Conservation (phyloP, 495 filamentous ascomycete species). For the Pseudomonodictys pantanalensis region DNA sequence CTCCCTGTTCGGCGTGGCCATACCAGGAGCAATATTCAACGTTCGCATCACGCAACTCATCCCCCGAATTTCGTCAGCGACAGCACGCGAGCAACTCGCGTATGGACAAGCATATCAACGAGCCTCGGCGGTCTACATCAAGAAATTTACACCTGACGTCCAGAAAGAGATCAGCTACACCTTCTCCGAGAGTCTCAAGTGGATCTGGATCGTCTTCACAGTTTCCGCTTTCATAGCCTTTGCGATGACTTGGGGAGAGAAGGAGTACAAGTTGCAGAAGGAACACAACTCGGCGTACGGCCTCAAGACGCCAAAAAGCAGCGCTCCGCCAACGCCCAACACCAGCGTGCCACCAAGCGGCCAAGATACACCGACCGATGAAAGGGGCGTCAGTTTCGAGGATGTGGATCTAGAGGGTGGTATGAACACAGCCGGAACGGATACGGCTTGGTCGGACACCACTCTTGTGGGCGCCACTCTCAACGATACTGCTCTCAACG, state of each 20-base stretch:
- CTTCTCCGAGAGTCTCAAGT: slow-evolving; percentile 18
- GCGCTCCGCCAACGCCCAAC: neutral
- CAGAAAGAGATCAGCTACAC: slow-evolving; percentile 1
- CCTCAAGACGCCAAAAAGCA: slow-evolving; percentile 10
- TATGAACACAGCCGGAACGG: no score
- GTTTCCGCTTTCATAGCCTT: slow-evolving; percentile 1
- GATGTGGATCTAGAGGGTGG: no score
- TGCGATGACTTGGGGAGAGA: slow-evolving; percentile 12
- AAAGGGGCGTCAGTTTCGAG: no score
- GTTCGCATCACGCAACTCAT: slow-evolving; percentile 1
- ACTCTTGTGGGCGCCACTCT: no score
- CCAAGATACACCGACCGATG: no score
- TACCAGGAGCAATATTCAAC: slow-evolving; percentile 54
- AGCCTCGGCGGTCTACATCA: slow-evolving; percentile 10
- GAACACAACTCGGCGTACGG: slow-evolving; percentile 15
- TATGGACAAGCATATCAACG: slow-evolving; percentile 22
- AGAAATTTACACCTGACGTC: slow-evolving; percentile 1
- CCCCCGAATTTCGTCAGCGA: neutral
- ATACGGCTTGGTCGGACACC: no score
- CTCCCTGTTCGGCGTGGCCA: slow-evolving; percentile 60
- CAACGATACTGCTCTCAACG: no score
- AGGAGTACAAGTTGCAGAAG: slow-evolving; percentile 21
- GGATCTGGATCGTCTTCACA: slow-evolving; percentile 16
- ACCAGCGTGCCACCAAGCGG: no score
- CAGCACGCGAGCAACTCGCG: neutral